Percentiles rank a stretch among this genome's conserved stretches.
Conservation (phyloP, 345 rosid genomes). For the Brassica nigra region DNA sequence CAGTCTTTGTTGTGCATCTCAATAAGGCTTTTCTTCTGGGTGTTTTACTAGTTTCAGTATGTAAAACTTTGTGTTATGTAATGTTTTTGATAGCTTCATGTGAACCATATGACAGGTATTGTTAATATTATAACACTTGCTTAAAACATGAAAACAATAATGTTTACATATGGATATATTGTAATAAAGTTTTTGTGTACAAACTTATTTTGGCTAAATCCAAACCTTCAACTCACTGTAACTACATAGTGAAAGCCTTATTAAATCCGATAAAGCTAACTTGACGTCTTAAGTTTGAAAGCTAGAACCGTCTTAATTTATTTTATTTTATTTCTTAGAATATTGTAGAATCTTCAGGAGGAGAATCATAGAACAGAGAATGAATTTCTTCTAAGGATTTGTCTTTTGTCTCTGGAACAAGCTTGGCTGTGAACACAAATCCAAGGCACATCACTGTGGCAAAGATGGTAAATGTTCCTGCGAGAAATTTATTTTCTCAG, state of each 20-base stretch:
- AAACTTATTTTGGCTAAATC: not conserved
- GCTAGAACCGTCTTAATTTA: too few relatives aligned
- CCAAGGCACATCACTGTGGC: conserved; percentile 20
- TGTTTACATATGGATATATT: not conserved
- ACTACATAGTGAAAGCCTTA: too few relatives aligned
- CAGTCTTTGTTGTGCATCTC: not conserved
- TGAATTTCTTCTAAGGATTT: conserved; percentile 54
- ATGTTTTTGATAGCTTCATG: conserved; percentile 17
- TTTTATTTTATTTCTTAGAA: too few relatives aligned
- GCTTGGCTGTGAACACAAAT: conserved; percentile 43
- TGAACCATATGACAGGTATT: conserved; percentile 25
- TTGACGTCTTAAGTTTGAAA: too few relatives aligned
- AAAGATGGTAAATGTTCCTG: conserved; percentile 49
- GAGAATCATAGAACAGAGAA: conserved; percentile 17
- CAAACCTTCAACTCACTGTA: too few relatives aligned
- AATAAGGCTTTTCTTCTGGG: conserved; percentile 9
- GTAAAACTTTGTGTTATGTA: conserved; percentile 13
- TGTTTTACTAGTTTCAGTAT: conserved; percentile 12
- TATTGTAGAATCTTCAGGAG: not conserved
- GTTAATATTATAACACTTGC: conserved; percentile 5
- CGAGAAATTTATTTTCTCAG: not conserved
- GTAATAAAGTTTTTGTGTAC: not conserved
- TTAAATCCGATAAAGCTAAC: too few relatives aligned
- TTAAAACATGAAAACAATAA: conserved; percentile 21
- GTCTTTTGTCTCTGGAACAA: conserved; percentile 61